phyloP scores from a whole-genome alignment of 768 basidiomycete genomes.

The Psilocybe tampanensis region DNA sequence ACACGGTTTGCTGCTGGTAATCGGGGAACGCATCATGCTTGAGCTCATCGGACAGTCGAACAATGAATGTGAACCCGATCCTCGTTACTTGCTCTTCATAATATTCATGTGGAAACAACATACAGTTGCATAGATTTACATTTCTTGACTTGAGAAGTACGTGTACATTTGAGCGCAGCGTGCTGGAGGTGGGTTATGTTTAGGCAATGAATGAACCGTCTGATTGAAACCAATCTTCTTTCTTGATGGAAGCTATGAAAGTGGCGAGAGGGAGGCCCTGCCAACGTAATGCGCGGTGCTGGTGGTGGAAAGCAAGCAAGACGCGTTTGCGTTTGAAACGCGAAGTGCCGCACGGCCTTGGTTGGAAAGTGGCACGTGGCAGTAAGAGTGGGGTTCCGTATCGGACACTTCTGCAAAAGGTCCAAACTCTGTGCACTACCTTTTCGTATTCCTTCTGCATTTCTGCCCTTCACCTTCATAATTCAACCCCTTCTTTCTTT shows the following conservation, averaged over 20 bases:
- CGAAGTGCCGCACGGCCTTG: background rate
- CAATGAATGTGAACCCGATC: no score
- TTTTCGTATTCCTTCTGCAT: background rate
- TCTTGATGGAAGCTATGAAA: background rate
- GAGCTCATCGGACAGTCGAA: no score
- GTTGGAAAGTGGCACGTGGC: background rate
- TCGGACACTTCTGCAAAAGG: background rate
- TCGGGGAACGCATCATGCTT: no score
- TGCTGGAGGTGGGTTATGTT: no score
- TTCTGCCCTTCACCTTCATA: background rate
- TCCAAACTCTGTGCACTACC: background rate
- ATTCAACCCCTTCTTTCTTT: background rate
- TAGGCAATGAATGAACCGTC: no score
- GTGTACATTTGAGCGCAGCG: no score
- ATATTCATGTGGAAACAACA: no score
- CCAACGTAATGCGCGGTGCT: background rate
- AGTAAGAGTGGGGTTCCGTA: background rate
- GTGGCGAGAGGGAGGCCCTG: background rate
- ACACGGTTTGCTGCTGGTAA: no score
- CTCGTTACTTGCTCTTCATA: no score
- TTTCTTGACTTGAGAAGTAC: no score
- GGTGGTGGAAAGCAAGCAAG: background rate
- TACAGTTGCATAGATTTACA: no score
- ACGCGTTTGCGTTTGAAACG: background rate
- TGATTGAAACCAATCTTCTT: background rate